Conservation (phyloP, 805 yeast species). For the Saccharomyces kudriavzevii region DNA sequence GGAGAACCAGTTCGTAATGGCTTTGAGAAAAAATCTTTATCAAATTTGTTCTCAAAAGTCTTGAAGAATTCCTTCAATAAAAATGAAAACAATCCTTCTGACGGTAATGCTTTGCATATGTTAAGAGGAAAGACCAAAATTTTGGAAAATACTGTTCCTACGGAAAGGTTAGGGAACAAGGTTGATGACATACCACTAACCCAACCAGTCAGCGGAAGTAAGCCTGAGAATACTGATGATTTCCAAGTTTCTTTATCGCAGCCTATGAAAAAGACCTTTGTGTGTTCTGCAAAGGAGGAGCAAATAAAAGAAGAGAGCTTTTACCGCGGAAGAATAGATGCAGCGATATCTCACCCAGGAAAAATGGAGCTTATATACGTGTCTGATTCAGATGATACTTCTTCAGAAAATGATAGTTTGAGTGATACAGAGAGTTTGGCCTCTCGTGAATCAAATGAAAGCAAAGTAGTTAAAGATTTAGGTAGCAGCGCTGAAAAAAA, state of each 20-base stretch:
- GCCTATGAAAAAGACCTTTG: background rate
- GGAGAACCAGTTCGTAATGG: background rate
- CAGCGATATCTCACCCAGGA: background rate
- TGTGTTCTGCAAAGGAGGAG: background rate
- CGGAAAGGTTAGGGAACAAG: background rate
- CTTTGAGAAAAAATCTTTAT: background rate
- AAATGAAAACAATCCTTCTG: background rate
- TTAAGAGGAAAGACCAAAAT: background rate
- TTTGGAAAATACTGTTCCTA: background rate
- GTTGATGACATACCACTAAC: background rate
- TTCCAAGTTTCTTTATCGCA: background rate
- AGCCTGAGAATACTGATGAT: background rate
- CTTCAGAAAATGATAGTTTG: background rate
- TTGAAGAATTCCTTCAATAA: background rate
- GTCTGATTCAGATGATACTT: constrained; percentile 8
- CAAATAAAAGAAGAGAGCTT: background rate
- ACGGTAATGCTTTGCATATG: background rate
- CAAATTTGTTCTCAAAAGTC: background rate
- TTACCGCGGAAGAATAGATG: background rate
- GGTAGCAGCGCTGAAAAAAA: background rate
- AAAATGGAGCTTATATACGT: constrained; percentile 11
- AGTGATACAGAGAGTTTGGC: background rate
- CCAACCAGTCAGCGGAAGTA: background rate
- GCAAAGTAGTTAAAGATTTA: background rate
- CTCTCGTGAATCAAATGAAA: background rate